Conservation (phyloP, 2,329 filamentous ascomycete species). For the Trichoderma guizhouense region DNA sequence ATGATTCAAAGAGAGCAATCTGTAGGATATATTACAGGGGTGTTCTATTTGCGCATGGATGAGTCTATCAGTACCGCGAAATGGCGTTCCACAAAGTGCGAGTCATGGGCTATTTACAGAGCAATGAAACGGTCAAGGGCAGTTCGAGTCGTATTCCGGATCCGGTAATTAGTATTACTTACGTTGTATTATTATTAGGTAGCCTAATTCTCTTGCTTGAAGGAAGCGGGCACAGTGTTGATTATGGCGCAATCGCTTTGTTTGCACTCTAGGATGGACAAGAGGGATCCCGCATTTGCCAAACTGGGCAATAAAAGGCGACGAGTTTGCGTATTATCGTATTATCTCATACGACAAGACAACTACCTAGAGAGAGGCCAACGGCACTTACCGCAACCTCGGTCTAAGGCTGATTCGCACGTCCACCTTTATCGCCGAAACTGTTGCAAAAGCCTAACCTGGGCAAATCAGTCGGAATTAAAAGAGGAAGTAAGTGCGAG, state of each 20-base stretch:
- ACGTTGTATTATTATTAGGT: not conserved
- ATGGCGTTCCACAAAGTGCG: not conserved
- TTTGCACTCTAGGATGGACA: not conserved
- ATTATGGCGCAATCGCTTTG: not conserved
- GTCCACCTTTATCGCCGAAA: not conserved
- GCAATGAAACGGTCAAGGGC: not conserved
- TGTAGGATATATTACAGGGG: not conserved
- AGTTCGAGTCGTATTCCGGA: not conserved
- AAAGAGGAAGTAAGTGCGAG: not conserved
- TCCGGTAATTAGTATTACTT: not conserved
- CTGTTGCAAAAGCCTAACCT: not conserved
- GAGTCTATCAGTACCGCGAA: not conserved
- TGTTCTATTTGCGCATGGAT: not conserved
- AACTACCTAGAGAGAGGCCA: not conserved
- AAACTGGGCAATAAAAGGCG: not conserved
- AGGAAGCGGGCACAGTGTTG: not conserved
- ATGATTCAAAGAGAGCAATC: not conserved
- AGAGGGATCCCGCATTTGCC: not conserved
- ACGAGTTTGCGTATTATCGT: not conserved
- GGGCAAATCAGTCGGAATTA: not conserved
- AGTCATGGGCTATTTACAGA: not conserved
- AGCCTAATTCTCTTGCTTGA: not conserved
- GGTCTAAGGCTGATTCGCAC: not conserved
- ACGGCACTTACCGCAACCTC: not conserved
- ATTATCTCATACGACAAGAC: not conserved